Conservation (phyloP, 805 yeast species). For the Candida taoyuanica region DNA sequence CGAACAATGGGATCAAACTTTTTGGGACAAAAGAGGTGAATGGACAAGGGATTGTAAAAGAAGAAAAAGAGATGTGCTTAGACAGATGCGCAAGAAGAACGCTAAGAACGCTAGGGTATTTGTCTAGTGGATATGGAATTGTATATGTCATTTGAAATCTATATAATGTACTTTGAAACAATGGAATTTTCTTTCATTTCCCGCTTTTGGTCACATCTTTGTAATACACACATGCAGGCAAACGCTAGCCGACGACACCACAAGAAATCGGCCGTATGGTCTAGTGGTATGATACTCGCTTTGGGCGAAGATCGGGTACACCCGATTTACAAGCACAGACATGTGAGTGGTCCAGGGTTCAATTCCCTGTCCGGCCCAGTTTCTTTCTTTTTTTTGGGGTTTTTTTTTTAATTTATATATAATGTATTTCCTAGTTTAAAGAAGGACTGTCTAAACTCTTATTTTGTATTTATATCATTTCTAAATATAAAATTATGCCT, state of each 20-base stretch:
- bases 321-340: constrained; percentile 15
- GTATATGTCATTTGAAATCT: no score
- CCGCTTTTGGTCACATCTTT: no score
- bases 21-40: constrained; percentile 80
- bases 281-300: constrained; percentile 32
- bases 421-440: no score
- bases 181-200: no score
- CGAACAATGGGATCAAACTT: constrained; percentile 64
- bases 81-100: constrained; percentile 48
- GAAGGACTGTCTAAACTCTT: no score
- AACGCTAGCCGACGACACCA: not conserved
- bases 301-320: constrained; percentile 25
- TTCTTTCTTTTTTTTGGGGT: constrained; percentile 12
- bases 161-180: no score
- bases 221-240: not conserved
- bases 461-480: no score
- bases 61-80: constrained; percentile 66
- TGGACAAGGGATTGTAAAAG: constrained; percentile 72
- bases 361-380: constrained; percentile 30
- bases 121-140: constrained; percentile 15
- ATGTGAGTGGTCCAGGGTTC: constrained; percentile 31
- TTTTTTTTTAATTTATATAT: not conserved
- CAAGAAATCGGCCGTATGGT: constrained; percentile 26
- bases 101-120: constrained; percentile 23
- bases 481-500: no score